Percentiles rank a stretch among this genome's conserved stretches.
phyloP scores from a whole-genome alignment of 2,329 filamentous ascomycete genomes.

The Didymella glomerata region DNA sequence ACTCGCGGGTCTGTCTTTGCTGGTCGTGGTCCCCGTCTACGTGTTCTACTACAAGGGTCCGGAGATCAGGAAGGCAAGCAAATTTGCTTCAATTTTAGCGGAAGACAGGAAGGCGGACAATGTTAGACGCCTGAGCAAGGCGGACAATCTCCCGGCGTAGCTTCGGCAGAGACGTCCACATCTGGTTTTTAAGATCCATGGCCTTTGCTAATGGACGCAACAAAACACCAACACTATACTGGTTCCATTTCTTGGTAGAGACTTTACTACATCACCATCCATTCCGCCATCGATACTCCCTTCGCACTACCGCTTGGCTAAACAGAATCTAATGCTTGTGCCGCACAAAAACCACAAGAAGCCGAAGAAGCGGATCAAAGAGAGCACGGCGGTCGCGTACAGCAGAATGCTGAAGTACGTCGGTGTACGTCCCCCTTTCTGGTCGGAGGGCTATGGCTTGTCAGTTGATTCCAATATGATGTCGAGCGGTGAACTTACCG shows the following conservation, averaged over 20 bases:
- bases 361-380: constrained; percentile 22
- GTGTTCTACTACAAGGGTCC: constrained; percentile 63
- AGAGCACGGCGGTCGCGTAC: constrained; percentile 22
- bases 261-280: no score
- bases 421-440: constrained; percentile 1
- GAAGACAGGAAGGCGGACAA: constrained; percentile 35
- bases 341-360: constrained; percentile 25
- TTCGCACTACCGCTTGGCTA: not conserved
- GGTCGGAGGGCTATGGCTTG: not conserved
- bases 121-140: constrained; percentile 32
- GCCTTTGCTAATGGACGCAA: no score
- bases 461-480: not conserved
- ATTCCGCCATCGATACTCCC: no score
- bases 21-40: constrained; percentile 51
- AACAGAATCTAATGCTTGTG: constrained; percentile 11
- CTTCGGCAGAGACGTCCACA: no score
- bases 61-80: constrained; percentile 59
- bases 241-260: no score
- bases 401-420: constrained; percentile 23
- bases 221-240: no score
- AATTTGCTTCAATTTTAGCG: constrained; percentile 57
- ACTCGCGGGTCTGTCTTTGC: constrained; percentile 60
- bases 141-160: constrained; percentile 25
- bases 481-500: not conserved
- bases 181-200: no score